These are phyloP conservation scores for Ogataea pini DNA, from an alignment of 805 yeast species.

Conservation along the genomic window DNA sequence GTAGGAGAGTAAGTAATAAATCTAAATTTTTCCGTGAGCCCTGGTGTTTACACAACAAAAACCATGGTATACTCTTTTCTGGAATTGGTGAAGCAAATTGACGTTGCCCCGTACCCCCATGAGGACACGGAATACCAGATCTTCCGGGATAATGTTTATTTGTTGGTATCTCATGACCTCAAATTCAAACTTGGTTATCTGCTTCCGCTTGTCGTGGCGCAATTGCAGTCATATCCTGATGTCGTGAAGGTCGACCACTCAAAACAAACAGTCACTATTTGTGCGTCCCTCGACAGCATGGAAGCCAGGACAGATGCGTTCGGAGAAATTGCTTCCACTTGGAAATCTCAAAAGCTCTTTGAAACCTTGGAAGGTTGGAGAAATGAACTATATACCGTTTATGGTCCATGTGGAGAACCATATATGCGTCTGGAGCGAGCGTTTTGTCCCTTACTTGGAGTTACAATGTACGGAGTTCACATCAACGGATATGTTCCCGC, in stretches of 20 bases:
- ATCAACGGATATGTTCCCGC: slow-evolving; percentile 66
- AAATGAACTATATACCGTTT: slow-evolving; percentile 75
- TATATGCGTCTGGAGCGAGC: slow-evolving; percentile 81
- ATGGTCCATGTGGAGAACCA: slow-evolving; percentile 51
- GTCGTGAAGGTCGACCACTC: slow-evolving; percentile 31
- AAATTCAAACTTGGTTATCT: slow-evolving; percentile 41
- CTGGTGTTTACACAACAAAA: not conserved
- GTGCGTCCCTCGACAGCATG: slow-evolving; percentile 34
- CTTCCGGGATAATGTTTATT: slow-evolving; percentile 30
- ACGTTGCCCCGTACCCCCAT: slow-evolving; percentile 34
- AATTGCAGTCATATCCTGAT: slow-evolving; percentile 24
- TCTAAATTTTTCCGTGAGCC: no score
- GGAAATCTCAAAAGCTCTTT: slow-evolving; percentile 40
- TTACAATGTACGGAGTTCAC: slow-evolving; percentile 89
- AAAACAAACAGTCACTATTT: slow-evolving; percentile 33
- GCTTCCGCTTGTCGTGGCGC: slow-evolving; percentile 35
- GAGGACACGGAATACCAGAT: slow-evolving; percentile 17
- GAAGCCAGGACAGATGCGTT: slow-evolving; percentile 45
- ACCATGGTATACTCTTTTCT: slow-evolving; percentile 16
- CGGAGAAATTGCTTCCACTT: slow-evolving; percentile 41
- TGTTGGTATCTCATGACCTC: slow-evolving; percentile 40
- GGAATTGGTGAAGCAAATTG: slow-evolving; percentile 33
- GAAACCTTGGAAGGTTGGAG: slow-evolving; percentile 73
- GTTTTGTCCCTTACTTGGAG: slow-evolving; percentile 77
- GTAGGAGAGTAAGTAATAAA: no score